Evolutionary conservation across 805 yeast genomes (phyloP).

Genomic region (Sungouiozyma intestinalis): DNA sequence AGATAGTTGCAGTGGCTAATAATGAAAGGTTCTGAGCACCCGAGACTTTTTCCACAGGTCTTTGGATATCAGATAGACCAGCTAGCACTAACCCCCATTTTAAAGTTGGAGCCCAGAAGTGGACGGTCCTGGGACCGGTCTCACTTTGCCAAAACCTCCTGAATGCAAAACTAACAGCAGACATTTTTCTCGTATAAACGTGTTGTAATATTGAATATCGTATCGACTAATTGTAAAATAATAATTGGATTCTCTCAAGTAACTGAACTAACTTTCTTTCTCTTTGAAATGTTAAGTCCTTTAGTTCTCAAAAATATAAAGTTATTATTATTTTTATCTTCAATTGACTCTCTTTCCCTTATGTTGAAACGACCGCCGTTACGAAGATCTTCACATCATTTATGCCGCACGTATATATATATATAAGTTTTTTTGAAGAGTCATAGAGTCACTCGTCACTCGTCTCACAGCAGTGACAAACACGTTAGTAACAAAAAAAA

Average conservation of each 20-base stretch:
- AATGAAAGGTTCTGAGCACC: constrained; percentile 67
- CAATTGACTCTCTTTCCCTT: neutral
- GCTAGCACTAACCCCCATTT: constrained; percentile 93
- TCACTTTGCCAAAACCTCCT: constrained; percentile 68
- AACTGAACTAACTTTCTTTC: constrained; percentile 5
- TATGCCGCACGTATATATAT: no score
- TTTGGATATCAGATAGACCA: constrained; percentile 72
- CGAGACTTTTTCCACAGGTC: constrained; percentile 89
- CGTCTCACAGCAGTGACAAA: neutral
- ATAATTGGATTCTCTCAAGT: neutral
- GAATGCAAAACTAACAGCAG: constrained; percentile 33
- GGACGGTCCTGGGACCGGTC: constrained; percentile 94
- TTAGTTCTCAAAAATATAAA: neutral
- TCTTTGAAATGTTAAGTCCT: constrained; percentile 3
- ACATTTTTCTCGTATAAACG: constrained; percentile 5
- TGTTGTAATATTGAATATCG: neutral
- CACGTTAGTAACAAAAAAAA: no score
- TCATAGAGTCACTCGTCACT: neutral
- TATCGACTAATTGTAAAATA: no score
- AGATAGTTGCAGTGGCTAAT: constrained; percentile 83
- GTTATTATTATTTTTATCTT: no score
- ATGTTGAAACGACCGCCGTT: no score
- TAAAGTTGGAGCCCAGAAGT: constrained; percentile 84
- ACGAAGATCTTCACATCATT: no score
- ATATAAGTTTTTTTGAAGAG: neutral